Evolutionary conservation across 352 stramenopile genomes (phyloP).

Genomic region (Phytopythium aichiense): DNA sequence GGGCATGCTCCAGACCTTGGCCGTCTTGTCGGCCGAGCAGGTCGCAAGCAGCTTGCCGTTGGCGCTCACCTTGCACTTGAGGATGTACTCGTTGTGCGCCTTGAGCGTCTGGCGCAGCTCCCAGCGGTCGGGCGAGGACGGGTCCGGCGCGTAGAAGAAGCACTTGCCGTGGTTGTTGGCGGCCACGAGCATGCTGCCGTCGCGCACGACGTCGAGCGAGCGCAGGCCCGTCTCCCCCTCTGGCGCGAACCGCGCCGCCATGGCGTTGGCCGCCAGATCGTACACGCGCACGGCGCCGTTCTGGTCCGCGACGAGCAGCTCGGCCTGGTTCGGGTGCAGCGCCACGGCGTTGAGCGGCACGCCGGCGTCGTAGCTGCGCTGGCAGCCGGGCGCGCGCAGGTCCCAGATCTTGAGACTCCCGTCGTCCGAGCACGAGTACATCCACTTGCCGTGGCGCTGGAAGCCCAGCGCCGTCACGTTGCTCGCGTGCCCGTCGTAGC

Average conservation of each 20-base stretch:
- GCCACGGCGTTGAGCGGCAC: conserved; percentile 94
- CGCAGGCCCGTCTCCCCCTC: conserved; percentile 74
- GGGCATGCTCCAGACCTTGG: conserved; percentile 86
- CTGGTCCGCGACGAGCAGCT: conserved; percentile 87
- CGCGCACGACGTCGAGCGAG: conserved; percentile 91
- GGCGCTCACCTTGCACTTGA: conserved; percentile 89
- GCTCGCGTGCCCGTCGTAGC: conserved; percentile 93
- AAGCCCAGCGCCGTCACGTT: conserved; percentile 98
- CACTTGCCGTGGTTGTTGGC: conserved; percentile 93
- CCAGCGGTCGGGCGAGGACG: conserved; percentile 58
- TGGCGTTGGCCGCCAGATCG: conserved; percentile 82
- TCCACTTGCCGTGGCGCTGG: conserved; percentile 96
- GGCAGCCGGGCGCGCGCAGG: conserved; percentile 76
- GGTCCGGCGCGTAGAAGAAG: conserved; percentile 87
- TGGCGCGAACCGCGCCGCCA: conserved; percentile 58
- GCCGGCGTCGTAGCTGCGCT: conserved; percentile 86
- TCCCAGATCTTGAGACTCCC: conserved; percentile 95
- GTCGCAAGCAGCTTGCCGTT: conserved; percentile 89
- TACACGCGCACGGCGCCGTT: conserved; percentile 92
- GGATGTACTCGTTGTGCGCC: conserved; percentile 90
- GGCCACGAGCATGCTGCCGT: conserved; percentile 90
- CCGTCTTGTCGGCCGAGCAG: conserved; percentile 91
- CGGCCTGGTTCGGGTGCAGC: conserved; percentile 94
- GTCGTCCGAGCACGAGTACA: conserved; percentile 98
- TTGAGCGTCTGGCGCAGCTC: conserved; percentile 64